Base-by-base conservation (phyloP, 192 early-diverging fungal genomes). In the Coemansia sp. region DNA sequence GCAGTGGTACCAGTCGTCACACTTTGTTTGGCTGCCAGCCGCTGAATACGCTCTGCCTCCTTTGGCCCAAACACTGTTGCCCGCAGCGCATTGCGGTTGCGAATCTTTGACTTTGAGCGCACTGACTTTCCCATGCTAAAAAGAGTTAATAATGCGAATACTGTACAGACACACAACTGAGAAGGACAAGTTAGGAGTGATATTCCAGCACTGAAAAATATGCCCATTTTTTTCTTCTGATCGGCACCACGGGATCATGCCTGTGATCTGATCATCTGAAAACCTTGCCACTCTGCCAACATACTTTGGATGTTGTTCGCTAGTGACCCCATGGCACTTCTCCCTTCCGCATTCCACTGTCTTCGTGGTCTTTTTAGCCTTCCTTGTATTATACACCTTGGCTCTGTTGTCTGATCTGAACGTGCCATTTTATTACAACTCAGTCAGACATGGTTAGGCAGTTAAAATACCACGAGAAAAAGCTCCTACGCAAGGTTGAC, bases 401-500 rank as follows among this genome's bases (percentile, higher is more conserved):
- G 34, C 34, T 1, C 10, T 9, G 10, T 12, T 38, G 10, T 1
- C 10, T 12, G 4, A 7, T 38, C 34, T 38, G 10, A 4, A 9
- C 34, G 34, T 38, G 34, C 8, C 10, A 9, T 1, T 38, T 38
- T 38, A 7, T 9, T 9, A 38, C 6, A 38, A 9, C 34, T 1
- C 34, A 38, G 34, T 9, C 10, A 9, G 8, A 9, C 4, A 82
- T 82, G 79, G 79, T 85, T 24, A 82, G 92, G 68, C 85, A 94
- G 73, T 80, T 97, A 64, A 92, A 96, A 65, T 88, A 88, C 85
- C 94, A 97, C 85, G 95, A 97, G 82, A 84, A 94, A 74, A 97
- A 96, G 84, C 86, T 97, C 9, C 85, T 97, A 44, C 90, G 91
- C 74, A 97, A 96, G 84, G 94, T 97, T 53, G 91, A 97, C 77